Base-by-base conservation (phyloP, 495 filamentous ascomycete species). In the Neurospora sp. region DNA sequence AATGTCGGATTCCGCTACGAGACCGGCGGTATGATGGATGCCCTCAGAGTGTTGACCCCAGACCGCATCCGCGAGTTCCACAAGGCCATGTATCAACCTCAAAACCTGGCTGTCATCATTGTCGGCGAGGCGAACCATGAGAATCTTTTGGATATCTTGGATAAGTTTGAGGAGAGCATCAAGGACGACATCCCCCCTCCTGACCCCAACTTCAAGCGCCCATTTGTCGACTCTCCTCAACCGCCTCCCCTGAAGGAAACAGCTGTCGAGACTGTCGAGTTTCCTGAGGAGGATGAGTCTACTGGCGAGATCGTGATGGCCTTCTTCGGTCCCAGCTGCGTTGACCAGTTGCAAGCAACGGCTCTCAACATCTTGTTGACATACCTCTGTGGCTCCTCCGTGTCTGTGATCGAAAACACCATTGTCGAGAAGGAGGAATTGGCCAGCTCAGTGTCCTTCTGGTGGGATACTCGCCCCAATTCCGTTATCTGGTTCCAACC, bases 61-160 rank as follows among this genome's bases (percentile, higher is more conserved):
- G 91, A 98, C 69, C 89, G 93, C 22, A 99, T 99, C 76, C 90
- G 96, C 8, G 87, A 87, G 39, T 99, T 97, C 81, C 96, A 99
- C 80, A 90, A 90, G 70, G 91, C 94, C 71, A 99, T 99, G 96
- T 99, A 99, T 77, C 95, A 97, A 77, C 96, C 96, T 8, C 96
- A 93, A 78, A 99, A 99, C 78, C 82, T 99, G 74, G 97, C 95
- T 75, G 79, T 98, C 70, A 85, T 98, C 41, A 88, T 99, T 69
- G 90, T 95, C 69, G 96, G 96, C 70, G 94, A 97, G 77, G 91
- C 96, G 14, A 89, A 97, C 76, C 94, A 97, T 81, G 81, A 85
- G 1, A 83, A 96, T 77, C 86, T 99, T 69, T 83, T 98, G 53
- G 82, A 89, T 3, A 92, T 93, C 61, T 80, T 99, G 73, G 94